Evolutionary conservation across 768 basidiomycete species (phyloP), one percentile per base, ranked within the genome.

Genomic region (Suillus tomentosus): DNA sequence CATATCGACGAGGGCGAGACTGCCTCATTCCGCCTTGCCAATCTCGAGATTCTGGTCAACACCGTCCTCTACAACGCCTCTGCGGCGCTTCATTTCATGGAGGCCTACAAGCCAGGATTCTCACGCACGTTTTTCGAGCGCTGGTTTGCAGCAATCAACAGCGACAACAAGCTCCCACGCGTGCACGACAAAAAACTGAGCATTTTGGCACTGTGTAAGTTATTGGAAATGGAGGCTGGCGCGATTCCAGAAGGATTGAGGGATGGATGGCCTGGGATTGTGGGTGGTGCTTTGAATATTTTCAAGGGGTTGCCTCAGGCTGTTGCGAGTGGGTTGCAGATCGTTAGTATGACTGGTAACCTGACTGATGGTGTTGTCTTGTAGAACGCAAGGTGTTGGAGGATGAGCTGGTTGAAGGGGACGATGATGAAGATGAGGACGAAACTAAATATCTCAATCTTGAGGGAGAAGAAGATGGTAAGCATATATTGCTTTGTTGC

Each of bases 111-210:
- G 31, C 76, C 87, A 0, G 87, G 87, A n/a, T 79, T 82, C 43
- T 84, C 90, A 0, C 86, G 89, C 43, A 71, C 75, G n/a, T 94
- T 96, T 81, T 94, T 96, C 72, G 86, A 92, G 71, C 83, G 80
- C 67, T 96, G 94, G 94, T 95, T 95, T 72, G 83, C 76, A 13
- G 85, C 86, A 13, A 90, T 94, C 75, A 87, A 87, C 63, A 71
- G 67, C 43, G 79, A 82, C 17, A 79, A 74, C 31, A 83, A 81
- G 56, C 82, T 95, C 42, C 91, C 92, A 14, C 86, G 94, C 22
- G 93, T 96, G 51, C 94, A 96, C 72, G 94, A 96, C 78, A 94
- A 95, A 84, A 94, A 90, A 76, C 79, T 96, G 63, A 86, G 85
- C 68, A 85, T 95, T 62, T 73, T 92, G 63, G 87, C 94, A 11